Evolutionary conservation across 225 moss, liverwort and hornwort genomes (phyloP), one percentile per base, ranked within the genome.

Genomic region (Takakia lepidozioides): DNA sequence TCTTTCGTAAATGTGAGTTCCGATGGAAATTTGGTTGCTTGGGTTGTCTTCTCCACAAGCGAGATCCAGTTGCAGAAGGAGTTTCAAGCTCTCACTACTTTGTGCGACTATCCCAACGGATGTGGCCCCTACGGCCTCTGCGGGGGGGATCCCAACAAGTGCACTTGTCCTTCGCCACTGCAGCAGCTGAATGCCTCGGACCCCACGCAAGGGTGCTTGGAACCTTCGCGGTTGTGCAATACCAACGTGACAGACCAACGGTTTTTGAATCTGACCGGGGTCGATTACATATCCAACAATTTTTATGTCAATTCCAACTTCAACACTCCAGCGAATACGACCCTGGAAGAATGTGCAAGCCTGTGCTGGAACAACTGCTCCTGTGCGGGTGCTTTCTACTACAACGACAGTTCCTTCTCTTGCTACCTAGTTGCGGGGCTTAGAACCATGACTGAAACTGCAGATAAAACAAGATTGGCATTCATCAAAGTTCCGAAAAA

Each of bases 301-400:
- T 43, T n/a, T n/a, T n/a, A n/a, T n/a, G n/a, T n/a, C n/a, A n/a
- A n/a, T n/a, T n/a, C n/a, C n/a, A n/a, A 13, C 16, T 43, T 20
- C 17, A 19, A 16, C 43, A 16, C 43, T 13, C 43, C 20, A 16
- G 20, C 3, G 15, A 3, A 17, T 13, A 20, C 16, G 9, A 43
- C 17, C 43, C 8, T 9, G 17, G 43, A 43, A 43, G 43, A 43
- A 0, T 74, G 74, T 24, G 30, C 34, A 11, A 57, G 35, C 7
- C 49, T 39, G 43, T 74, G 74, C 25, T 22, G 27, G 3, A 60
- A 57, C 19, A 74, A 61, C 13, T 69, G 74, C 65, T 46, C 64
- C 0, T 74, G 69, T 20, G 45, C 10, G 64, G 69, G 4, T 74
- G 60, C 26, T 27, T 43, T 4, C 61, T 69, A 47, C 25, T 44